Evolutionary conservation across 345 rosid species (phyloP).

Genomic region (Mercurialis annua): DNA sequence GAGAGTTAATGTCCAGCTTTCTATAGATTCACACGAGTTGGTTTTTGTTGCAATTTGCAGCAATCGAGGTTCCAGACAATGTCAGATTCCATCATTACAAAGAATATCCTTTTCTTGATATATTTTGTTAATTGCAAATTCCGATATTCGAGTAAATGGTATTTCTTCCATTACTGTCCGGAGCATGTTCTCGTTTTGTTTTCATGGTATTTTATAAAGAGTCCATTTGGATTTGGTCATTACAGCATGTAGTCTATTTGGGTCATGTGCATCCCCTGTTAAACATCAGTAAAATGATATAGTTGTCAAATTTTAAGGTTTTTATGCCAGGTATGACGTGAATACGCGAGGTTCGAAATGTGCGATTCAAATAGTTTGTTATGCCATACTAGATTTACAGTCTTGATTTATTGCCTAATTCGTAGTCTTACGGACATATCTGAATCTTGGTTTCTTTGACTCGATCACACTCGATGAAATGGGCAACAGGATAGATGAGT

Average conservation of each 20-base stretch:
- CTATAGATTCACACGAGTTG: neutral
- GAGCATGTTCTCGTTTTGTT: conserved; percentile 1
- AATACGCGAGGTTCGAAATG: too few species aligned
- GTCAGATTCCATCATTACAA: conserved; percentile 83
- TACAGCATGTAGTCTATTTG: conserved; percentile 2
- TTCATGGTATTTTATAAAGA: neutral
- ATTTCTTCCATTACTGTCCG: neutral
- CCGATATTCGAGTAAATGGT: neutral
- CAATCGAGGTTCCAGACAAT: conserved; percentile 90
- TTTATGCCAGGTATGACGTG: neutral
- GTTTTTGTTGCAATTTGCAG: conserved; percentile 43
- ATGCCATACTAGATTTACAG: neutral
- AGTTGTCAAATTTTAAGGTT: neutral
- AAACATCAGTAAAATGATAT: neutral
- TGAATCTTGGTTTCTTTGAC: conserved; percentile 43
- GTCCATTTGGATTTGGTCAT: neutral
- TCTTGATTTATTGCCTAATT: neutral
- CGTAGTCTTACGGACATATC: neutral
- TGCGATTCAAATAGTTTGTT: neutral
- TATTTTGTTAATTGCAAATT: neutral
- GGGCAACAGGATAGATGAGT: conserved; percentile 74
- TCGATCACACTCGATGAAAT: conserved; percentile 75
- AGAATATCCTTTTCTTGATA: conserved; percentile 40
- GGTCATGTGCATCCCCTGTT: neutral
- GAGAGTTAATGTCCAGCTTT: neutral